Conservation (phyloP, 2,329 filamentous ascomycete species). For the Purpureocillium lavendulum region DNA sequence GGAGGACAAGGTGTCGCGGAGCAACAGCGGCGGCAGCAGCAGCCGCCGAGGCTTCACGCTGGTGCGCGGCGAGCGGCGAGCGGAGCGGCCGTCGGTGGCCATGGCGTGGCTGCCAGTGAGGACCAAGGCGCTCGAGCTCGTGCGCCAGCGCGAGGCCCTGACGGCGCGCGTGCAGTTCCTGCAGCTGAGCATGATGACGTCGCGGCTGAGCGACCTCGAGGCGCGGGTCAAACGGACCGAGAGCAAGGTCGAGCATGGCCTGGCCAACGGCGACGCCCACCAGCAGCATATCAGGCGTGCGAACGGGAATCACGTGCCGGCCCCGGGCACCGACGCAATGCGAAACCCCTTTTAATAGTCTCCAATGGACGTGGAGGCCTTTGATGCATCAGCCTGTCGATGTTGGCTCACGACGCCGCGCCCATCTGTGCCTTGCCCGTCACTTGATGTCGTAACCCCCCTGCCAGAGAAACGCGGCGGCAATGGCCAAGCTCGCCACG, state of each 20-base stretch:
- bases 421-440: too few relatives aligned
- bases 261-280: constrained; percentile 6
- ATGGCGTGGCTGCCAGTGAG: constrained; percentile 36
- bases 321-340: too few relatives aligned
- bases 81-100: constrained; percentile 27
- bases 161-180: constrained; percentile 37
- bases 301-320: too few relatives aligned
- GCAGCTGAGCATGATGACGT: constrained; percentile 39
- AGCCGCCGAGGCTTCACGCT: constrained; percentile 32
- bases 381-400: too few relatives aligned
- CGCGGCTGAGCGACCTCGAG: constrained; percentile 28
- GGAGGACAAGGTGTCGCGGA: constrained; percentile 20
- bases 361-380: too few relatives aligned
- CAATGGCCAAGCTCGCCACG: constrained; percentile 40
- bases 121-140: constrained; percentile 34
- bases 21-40: constrained; percentile 11
- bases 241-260: constrained; percentile 18
- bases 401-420: too few relatives aligned
- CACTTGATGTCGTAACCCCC: constrained; percentile 38
- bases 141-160: constrained; percentile 35
- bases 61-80: constrained; percentile 25
- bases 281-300: too few relatives aligned
- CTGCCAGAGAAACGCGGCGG: constrained; percentile 36
- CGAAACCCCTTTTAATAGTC: too few relatives aligned
- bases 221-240: constrained; percentile 20